Evolutionary conservation across 352 stramenopile species (phyloP).

Genomic region (Sclerospora graminicola): DNA sequence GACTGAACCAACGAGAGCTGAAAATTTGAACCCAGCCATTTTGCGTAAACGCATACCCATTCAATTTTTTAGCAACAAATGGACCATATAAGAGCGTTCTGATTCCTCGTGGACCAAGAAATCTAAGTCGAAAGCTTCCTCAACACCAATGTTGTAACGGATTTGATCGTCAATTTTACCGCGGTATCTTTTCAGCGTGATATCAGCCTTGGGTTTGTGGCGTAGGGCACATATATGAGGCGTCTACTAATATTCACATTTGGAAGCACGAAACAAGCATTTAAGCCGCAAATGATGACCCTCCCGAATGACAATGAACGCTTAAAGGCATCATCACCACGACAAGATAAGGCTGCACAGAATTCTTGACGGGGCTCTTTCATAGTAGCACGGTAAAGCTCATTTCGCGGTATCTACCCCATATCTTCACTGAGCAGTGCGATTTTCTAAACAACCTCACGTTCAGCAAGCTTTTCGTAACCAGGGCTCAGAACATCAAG

Average conservation of each 20-base stretch:
- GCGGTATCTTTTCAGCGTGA: slow-evolving; percentile 69
- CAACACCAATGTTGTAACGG: slow-evolving; percentile 84
- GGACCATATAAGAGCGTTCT: slow-evolving; percentile 92
- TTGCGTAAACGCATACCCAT: slow-evolving; percentile 87
- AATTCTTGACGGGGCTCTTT: slow-evolving; percentile 72
- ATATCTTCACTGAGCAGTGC: slow-evolving; percentile 44
- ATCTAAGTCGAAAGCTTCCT: slow-evolving; percentile 88
- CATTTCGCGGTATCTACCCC: slow-evolving; percentile 54
- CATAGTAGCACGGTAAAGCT: slow-evolving; percentile 59
- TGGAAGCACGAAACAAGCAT: slow-evolving; percentile 63
- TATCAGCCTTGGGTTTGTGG: slow-evolving; percentile 69
- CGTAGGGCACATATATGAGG: slow-evolving; percentile 74
- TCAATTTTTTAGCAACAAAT: slow-evolving; percentile 91
- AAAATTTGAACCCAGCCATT: slow-evolving; percentile 93
- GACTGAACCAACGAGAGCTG: slow-evolving; percentile 86
- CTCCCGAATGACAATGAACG: slow-evolving; percentile 71
- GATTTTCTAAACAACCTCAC: slow-evolving; percentile 70
- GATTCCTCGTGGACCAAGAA: slow-evolving; percentile 91
- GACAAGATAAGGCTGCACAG: slow-evolving; percentile 44
- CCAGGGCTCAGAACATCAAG: slow-evolving; percentile 77
- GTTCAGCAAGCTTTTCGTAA: slow-evolving; percentile 86
- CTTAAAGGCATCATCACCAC: slow-evolving; percentile 68
- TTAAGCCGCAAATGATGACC: slow-evolving; percentile 62
- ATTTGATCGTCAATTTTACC: slow-evolving; percentile 88
- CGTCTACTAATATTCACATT: slow-evolving; percentile 91